Percentiles rank a stretch among this genome's conserved stretches.
phyloP scores from a whole-genome alignment of 176 grass and related monocot genomes.

The Musa acuminata region DNA sequence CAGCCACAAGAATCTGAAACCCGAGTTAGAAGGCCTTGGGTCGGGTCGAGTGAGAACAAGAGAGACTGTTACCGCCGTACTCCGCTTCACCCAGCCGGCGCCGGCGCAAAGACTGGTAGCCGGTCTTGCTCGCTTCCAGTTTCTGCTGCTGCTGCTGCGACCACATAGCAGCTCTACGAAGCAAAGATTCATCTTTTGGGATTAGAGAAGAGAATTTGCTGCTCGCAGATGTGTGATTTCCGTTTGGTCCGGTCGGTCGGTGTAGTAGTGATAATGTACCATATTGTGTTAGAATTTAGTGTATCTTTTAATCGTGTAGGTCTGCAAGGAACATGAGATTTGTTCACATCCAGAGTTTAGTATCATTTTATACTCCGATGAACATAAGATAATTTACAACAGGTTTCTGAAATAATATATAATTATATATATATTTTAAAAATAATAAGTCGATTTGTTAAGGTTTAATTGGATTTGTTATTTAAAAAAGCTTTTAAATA shows the following conservation, averaged over 20 bases:
- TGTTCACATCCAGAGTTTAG: too few species aligned
- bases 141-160: conserved; percentile 6
- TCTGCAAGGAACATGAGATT: neutral
- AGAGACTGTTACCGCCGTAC: neutral
- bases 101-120: conserved; percentile 20
- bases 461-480: too few species aligned
- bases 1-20: conserved; percentile 20
- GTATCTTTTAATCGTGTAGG: neutral
- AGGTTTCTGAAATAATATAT: too few species aligned
- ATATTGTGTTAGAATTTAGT: too few species aligned
- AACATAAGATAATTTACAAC: too few species aligned
- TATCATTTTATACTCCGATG: too few species aligned
- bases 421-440: too few species aligned
- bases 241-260: too few species aligned
- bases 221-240: conserved; percentile 13
- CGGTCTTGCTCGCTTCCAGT: neutral
- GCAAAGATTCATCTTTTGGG: too few species aligned
- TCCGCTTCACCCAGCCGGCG: conserved; percentile 2
- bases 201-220: conserved; percentile 42
- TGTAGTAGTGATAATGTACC: too few species aligned
- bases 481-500: too few species aligned
- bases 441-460: too few species aligned
- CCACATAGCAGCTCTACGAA: conserved; percentile 1
- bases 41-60: neutral
- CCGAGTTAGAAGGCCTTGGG: conserved; percentile 8